Conservation (phyloP, 2,329 filamentous ascomycete genomes). For the Aurifilum marmelostoma region DNA sequence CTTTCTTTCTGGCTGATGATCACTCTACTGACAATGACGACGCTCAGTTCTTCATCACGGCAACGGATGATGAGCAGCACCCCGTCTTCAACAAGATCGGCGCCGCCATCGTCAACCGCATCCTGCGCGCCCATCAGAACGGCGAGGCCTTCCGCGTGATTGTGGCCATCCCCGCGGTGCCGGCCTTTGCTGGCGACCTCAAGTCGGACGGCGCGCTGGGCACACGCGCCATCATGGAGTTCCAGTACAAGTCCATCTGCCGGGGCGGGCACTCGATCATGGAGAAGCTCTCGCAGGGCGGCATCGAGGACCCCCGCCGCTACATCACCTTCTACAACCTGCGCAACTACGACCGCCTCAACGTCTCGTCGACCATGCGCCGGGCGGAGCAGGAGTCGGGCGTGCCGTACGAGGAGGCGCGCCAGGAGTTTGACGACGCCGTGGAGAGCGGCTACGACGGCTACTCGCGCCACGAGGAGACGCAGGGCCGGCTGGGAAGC, state of each 20-base stretch:
- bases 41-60: slow-evolving; percentile 80
- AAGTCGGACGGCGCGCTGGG: slow-evolving; percentile 72
- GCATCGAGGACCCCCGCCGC: slow-evolving; percentile 67
- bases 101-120: slow-evolving; percentile 76
- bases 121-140: slow-evolving; percentile 69
- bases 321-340: slow-evolving; percentile 88
- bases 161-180: slow-evolving; percentile 77
- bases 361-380: slow-evolving; percentile 65
- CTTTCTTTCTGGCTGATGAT: too few relatives aligned
- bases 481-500: slow-evolving; percentile 41
- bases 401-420: slow-evolving; percentile 68
- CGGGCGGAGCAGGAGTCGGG: slow-evolving; percentile 65
- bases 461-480: slow-evolving; percentile 37
- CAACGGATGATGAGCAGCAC: slow-evolving; percentile 69
- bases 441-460: slow-evolving; percentile 51
- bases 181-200: slow-evolving; percentile 81
- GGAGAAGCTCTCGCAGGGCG: slow-evolving; percentile 66
- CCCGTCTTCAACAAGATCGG: slow-evolving; percentile 80
- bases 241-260: slow-evolving; percentile 80
- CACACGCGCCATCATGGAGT: slow-evolving; percentile 86
- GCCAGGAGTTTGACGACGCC: slow-evolving; percentile 64
- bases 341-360: slow-evolving; percentile 82
- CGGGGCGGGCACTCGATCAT: slow-evolving; percentile 78
- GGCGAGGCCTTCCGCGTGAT: slow-evolving; percentile 73
- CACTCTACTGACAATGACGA: slow-evolving; percentile 20